Conservation (phyloP, 352 stramenopile genomes). For the Pythium dissimile region DNA sequence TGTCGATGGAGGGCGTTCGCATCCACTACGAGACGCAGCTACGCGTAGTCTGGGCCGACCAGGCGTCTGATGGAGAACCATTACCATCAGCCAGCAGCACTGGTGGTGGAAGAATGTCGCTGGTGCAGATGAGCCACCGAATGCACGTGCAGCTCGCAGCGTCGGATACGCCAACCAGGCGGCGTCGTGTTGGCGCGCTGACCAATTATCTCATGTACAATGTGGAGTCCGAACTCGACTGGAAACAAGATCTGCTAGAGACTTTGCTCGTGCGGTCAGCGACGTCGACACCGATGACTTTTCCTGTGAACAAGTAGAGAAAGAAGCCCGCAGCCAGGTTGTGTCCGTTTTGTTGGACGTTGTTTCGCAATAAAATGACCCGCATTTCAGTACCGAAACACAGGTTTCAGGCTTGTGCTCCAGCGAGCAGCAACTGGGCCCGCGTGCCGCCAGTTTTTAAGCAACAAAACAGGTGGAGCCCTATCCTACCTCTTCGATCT, state of each 20-base stretch:
- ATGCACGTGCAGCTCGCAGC: slow-evolving; percentile 11
- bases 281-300: background rate
- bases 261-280: slow-evolving; percentile 2
- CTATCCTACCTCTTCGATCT: no score
- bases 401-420: no score
- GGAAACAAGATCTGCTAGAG: slow-evolving; percentile 19
- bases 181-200: slow-evolving; percentile 10
- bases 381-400: no score
- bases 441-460: no score
- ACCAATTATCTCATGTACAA: slow-evolving; percentile 14
- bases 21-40: slow-evolving; percentile 6
- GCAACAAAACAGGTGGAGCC: no score
- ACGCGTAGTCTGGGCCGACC: slow-evolving; percentile 9
- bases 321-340: no score
- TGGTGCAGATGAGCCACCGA: slow-evolving; percentile 8
- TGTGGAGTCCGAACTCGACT: slow-evolving; percentile 10
- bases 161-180: slow-evolving; percentile 8
- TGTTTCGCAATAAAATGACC: no score
- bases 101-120: background rate
- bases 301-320: no score
- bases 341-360: no score
- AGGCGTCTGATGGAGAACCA: background rate
- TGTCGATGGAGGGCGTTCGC: slow-evolving; percentile 15
- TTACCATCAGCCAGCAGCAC: background rate
- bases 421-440: no score